Evolutionary conservation across 176 grass and related monocot genomes (phyloP).

Genomic region (Thalia dealbata): DNA sequence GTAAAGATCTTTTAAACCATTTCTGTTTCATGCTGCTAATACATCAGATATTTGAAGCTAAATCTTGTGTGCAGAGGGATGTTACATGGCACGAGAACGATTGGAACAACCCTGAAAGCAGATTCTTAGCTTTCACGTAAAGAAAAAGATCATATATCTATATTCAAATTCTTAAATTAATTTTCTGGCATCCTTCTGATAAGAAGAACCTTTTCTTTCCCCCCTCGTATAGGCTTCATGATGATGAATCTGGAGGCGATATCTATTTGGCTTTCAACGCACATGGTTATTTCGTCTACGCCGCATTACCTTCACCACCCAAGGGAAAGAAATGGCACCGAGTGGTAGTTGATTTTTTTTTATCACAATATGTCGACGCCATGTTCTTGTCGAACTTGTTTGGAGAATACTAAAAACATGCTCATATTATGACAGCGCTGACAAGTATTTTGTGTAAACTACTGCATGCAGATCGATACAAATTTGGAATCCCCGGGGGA

Average conservation of each 20-base stretch:
- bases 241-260: slow-evolving; percentile 48
- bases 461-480: slow-evolving; percentile 84
- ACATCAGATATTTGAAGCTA: slow-evolving; percentile 1
- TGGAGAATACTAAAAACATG: too few relatives aligned
- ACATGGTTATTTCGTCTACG: slow-evolving; percentile 66
- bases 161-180: neutral
- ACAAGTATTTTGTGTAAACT: too few relatives aligned
- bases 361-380: neutral
- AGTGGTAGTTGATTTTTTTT: slow-evolving; percentile 50
- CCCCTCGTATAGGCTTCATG: slow-evolving; percentile 55
- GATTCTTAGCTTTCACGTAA: slow-evolving; percentile 96
- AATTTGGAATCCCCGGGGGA: slow-evolving; percentile 80
- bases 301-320: slow-evolving; percentile 55
- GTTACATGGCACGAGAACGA: slow-evolving; percentile 82
- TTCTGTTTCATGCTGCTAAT: neutral
- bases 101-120: slow-evolving; percentile 86
- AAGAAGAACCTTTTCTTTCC: slow-evolving; percentile 16
- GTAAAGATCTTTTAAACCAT: slow-evolving; percentile 30
- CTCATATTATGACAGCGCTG: too few relatives aligned
- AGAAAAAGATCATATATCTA: neutral
- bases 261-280: slow-evolving; percentile 92
- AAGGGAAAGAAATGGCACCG: slow-evolving; percentile 55
- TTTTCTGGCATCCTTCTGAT: slow-evolving; percentile 12
- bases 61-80: slow-evolving; percentile 46
- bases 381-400: neutral